These are phyloP conservation scores for Arthrobotrys sinensis DNA, from an alignment of 2,329 filamentous ascomycete genomes.

Conservation along the genomic window DNA sequence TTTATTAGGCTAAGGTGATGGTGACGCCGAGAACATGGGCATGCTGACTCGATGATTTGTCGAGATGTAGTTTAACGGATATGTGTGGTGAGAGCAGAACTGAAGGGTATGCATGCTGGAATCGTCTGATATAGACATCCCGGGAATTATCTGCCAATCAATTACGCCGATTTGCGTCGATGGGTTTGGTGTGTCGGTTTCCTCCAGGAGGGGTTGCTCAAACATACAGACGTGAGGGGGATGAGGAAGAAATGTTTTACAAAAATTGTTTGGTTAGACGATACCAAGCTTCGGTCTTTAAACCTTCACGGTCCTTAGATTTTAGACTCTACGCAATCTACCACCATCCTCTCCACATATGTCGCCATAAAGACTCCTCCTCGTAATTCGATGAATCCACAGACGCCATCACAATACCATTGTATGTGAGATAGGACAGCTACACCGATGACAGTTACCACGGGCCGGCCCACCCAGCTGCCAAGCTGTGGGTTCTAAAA, in stretches of 20 bases:
- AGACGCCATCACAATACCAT: too few species aligned
- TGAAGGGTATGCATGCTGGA: neutral
- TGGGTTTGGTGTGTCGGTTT: neutral
- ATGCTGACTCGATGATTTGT: slow-evolving; percentile 7
- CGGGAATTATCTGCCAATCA: neutral
- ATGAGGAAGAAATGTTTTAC: too few species aligned
- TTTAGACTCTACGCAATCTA: neutral
- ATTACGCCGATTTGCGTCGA: neutral
- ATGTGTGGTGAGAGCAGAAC: neutral
- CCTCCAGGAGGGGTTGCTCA: neutral
- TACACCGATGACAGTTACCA: neutral
- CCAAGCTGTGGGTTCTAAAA: neutral
- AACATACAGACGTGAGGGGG: too few species aligned
- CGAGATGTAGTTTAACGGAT: neutral
- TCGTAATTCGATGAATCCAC: too few species aligned
- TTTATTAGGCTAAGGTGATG: slow-evolving; percentile 29
- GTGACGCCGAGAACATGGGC: slow-evolving; percentile 9
- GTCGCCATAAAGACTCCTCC: neutral
- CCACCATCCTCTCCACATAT: neutral
- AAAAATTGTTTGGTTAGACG: slow-evolving; percentile 1
- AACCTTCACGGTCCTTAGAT: neutral
- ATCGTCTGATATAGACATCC: slow-evolving; percentile 13
- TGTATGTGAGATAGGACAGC: too few species aligned
- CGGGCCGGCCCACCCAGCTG: slow-evolving; percentile 13
- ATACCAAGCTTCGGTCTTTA: neutral